These are phyloP conservation scores for Westerdykella ornata DNA, from an alignment of 2,329 filamentous ascomycete species.

Conservation along the genomic window DNA sequence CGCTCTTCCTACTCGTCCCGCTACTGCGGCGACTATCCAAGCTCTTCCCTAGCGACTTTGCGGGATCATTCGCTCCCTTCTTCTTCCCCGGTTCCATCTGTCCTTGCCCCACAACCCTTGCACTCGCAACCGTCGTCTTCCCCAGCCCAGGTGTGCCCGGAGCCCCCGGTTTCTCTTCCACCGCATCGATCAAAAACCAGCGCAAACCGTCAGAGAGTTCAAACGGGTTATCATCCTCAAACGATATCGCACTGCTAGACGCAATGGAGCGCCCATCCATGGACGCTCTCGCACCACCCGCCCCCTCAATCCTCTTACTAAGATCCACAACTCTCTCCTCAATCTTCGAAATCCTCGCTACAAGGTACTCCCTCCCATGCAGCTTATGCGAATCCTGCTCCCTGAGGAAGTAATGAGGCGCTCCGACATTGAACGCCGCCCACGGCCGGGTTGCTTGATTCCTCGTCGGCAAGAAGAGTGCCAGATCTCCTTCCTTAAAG, in stretches of 20 bases:
- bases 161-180: slow-evolving; percentile 81
- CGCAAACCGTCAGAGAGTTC: slow-evolving; percentile 89
- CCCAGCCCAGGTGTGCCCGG: slow-evolving; percentile 88
- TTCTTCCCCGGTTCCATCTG: slow-evolving; percentile 47
- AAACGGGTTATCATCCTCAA: slow-evolving; percentile 93
- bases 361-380: slow-evolving; percentile 84
- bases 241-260: slow-evolving; percentile 49
- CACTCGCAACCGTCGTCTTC: slow-evolving; percentile 84
- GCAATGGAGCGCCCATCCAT: slow-evolving; percentile 42
- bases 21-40: slow-evolving; percentile 88
- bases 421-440: slow-evolving; percentile 97
- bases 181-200: slow-evolving; percentile 93
- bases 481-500: slow-evolving; percentile 94
- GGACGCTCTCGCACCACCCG: slow-evolving; percentile 36
- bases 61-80: slow-evolving; percentile 42
- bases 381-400: slow-evolving; percentile 87
- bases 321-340: slow-evolving; percentile 92
- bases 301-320: slow-evolving; percentile 62
- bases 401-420: slow-evolving; percentile 91
- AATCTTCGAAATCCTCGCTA: slow-evolving; percentile 83
- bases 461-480: slow-evolving; percentile 85
- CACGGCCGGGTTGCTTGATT: slow-evolving; percentile 93
- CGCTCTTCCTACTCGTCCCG: slow-evolving; percentile 71
- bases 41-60: slow-evolving; percentile 63
- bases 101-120: slow-evolving; percentile 78